These are phyloP conservation scores for Penicillium cosmopolitanum DNA, from an alignment of 495 filamentous ascomycete genomes.

Conservation along the genomic window DNA sequence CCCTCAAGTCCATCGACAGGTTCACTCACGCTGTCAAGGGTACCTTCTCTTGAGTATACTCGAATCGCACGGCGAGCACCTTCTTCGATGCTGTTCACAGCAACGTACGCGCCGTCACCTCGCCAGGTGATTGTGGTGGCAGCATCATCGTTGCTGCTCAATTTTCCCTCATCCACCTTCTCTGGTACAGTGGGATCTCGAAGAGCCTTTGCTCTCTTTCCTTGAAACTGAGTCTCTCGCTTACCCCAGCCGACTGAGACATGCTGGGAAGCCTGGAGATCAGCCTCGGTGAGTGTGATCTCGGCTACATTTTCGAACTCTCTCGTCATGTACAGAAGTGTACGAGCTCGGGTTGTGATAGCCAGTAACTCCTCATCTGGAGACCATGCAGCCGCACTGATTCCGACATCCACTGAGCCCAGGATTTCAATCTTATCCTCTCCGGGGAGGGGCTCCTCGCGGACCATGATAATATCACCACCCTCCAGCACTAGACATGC, in stretches of 20 bases:
- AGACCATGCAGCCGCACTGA: constrained; percentile 89
- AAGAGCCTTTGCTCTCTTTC: constrained; percentile 85
- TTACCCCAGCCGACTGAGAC: constrained; percentile 99
- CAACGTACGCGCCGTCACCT: constrained; percentile 90
- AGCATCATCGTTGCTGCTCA: constrained; percentile 72
- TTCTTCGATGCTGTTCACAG: constrained; percentile 75
- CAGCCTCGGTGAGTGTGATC: constrained; percentile 68
- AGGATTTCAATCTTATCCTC: constrained; percentile 89
- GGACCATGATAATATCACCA: constrained; percentile 85
- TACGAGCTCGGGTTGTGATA: constrained; percentile 76
- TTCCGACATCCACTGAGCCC: constrained; percentile 89
- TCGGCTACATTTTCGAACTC: constrained; percentile 82
- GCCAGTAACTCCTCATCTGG: constrained; percentile 91
- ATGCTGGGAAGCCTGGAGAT: constrained; percentile 87
- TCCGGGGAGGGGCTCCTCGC: constrained; percentile 69
- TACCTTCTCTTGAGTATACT: constrained; percentile 87
- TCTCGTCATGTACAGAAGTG: constrained; percentile 89
- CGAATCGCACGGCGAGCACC: constrained; percentile 74
- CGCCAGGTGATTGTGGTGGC: constrained; percentile 83
- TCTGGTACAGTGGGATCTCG: constrained; percentile 94
- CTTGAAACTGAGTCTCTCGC: constrained; percentile 96
- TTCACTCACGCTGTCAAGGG: constrained; percentile 88
- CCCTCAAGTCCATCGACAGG: constrained; percentile 88
- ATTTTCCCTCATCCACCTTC: constrained; percentile 80
- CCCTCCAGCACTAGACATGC: constrained; percentile 84